Percentiles rank a stretch among this genome's conserved stretches.
These are phyloP conservation scores for Pyrenopolyporus hunteri DNA, from an alignment of 495 filamentous ascomycete species.

Conservation along the genomic window DNA sequence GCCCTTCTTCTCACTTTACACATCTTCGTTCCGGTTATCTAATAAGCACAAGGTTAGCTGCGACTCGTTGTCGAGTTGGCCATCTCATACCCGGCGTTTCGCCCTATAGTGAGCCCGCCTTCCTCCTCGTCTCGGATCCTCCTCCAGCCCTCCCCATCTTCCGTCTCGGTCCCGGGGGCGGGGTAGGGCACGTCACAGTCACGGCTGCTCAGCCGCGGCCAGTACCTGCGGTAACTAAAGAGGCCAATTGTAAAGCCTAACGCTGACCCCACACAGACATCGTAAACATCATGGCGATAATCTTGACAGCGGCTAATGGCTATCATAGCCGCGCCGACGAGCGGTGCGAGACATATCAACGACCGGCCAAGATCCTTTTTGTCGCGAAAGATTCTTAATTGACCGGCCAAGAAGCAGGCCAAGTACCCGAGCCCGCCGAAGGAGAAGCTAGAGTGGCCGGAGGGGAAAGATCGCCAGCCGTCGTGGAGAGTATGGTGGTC, in stretches of 20 bases:
- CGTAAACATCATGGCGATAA: conserved; percentile 93
- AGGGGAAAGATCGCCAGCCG: conserved; percentile 92
- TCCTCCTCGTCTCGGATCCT: conserved; percentile 45
- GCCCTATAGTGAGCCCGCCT: conserved; percentile 33
- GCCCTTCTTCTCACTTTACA: not conserved
- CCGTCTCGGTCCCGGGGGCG: conserved; percentile 35
- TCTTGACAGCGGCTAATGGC: conserved; percentile 91
- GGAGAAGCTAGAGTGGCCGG: conserved; percentile 84
- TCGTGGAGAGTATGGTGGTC: conserved; percentile 82
- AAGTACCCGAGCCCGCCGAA: conserved; percentile 88
- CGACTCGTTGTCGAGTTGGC: conserved; percentile 18
- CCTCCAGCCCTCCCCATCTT: conserved; percentile 39
- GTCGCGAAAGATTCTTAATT: conserved; percentile 80
- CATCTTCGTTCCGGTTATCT: conserved; percentile 30
- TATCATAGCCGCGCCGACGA: conserved; percentile 83
- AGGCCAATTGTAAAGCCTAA: conserved; percentile 77
- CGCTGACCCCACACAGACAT: conserved; percentile 78
- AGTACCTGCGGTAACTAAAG: conserved; percentile 79
- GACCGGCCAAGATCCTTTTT: conserved; percentile 68
- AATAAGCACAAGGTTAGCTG: conserved; percentile 33
- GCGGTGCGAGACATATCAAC: conserved; percentile 69
- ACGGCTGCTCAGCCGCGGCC: conserved; percentile 55
- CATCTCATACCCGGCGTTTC: conserved; percentile 42
- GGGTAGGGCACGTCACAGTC: conserved; percentile 59
- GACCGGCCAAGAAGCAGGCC: conserved; percentile 76